phyloP scores from a whole-genome alignment of 1,284 basidiomycete genomes.

The Coniophora puteana region DNA sequence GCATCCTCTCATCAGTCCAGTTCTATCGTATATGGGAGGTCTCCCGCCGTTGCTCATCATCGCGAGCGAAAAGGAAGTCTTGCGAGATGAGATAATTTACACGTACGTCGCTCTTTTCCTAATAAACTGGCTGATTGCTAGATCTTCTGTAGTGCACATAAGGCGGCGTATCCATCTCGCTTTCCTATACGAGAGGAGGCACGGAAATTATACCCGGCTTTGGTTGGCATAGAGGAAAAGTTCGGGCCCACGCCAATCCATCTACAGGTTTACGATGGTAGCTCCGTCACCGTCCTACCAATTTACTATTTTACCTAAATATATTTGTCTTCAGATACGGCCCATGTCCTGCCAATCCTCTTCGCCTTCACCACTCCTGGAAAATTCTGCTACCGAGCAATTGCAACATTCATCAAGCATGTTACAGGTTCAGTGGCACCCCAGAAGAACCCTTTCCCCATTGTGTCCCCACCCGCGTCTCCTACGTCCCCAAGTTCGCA shows the following conservation, averaged over 20 bases:
- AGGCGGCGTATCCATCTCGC: constrained; percentile 79
- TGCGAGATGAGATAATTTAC: constrained; percentile 92
- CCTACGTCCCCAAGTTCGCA: no score
- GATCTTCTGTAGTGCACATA: constrained; percentile 72
- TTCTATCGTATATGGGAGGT: constrained; percentile 84
- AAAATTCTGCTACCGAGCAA: constrained; percentile 74
- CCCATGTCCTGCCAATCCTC: constrained; percentile 74
- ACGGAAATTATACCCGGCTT: constrained; percentile 58
- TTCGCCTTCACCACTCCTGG: constrained; percentile 83
- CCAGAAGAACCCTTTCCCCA: no score
- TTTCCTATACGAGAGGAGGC: constrained; percentile 67
- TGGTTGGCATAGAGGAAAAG: constrained; percentile 62
- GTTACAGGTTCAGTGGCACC: no score
- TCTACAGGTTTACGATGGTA: constrained; percentile 83
- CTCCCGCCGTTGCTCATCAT: constrained; percentile 86
- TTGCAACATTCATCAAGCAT: constrained; percentile 63
- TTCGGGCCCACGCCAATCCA: constrained; percentile 83
- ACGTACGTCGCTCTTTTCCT: constrained; percentile 45
- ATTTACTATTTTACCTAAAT: constrained; percentile 1
- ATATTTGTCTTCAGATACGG: constrained; percentile 46
- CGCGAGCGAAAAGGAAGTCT: constrained; percentile 87
- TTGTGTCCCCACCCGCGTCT: no score
- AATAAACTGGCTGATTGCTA: constrained; percentile 1
- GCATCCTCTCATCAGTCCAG: constrained; percentile 88
- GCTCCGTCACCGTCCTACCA: constrained; percentile 2